phyloP scores from a whole-genome alignment of 371 early-diverging fungal species.

The Rhizomucor miehei region DNA sequence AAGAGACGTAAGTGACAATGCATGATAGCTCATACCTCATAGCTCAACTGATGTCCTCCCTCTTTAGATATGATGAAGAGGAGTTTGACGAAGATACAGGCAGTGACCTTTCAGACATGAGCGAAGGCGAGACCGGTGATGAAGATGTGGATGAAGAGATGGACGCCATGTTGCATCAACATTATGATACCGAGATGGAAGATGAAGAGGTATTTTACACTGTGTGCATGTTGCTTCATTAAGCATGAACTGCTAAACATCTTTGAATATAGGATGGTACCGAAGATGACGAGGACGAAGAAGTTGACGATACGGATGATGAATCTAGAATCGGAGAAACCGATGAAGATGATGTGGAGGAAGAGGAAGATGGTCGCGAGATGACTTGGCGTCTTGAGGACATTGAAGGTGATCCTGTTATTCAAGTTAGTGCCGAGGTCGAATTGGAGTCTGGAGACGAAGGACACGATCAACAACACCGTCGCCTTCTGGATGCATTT shows the following conservation, averaged over 20 bases:
- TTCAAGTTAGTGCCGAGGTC: slow-evolving; percentile 31
- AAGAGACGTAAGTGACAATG: slow-evolving; percentile 51
- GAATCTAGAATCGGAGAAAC: slow-evolving; percentile 47
- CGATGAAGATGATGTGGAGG: slow-evolving; percentile 52
- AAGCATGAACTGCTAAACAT: not conserved
- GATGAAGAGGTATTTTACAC: slow-evolving; percentile 38
- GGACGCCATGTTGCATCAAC: slow-evolving; percentile 67
- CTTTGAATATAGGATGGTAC: slow-evolving; percentile 26
- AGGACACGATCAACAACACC: slow-evolving; percentile 24
- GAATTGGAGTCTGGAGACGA: slow-evolving; percentile 44
- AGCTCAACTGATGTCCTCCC: slow-evolving; percentile 2
- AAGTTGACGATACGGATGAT: slow-evolving; percentile 39
- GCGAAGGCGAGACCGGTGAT: slow-evolving; percentile 63
- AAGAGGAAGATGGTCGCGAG: slow-evolving; percentile 44
- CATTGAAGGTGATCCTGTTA: slow-evolving; percentile 53
- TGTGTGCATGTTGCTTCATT: not conserved
- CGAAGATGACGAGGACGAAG: slow-evolving; percentile 34
- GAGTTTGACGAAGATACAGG: slow-evolving; percentile 71
- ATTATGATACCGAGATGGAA: slow-evolving; percentile 53
- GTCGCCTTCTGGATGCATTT: slow-evolving; percentile 24
- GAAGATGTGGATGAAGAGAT: slow-evolving; percentile 56
- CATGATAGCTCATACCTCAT: not conserved
- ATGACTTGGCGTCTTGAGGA: slow-evolving; percentile 54
- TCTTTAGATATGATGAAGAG: slow-evolving; percentile 48
- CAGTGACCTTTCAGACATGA: slow-evolving; percentile 69